A percentile compares a stretch with the other conserved stretches of the same genome.
Evolutionary conservation across 179 eudicot genomes (phyloP).

Genomic region (Sideroxylon spinosum): DNA sequence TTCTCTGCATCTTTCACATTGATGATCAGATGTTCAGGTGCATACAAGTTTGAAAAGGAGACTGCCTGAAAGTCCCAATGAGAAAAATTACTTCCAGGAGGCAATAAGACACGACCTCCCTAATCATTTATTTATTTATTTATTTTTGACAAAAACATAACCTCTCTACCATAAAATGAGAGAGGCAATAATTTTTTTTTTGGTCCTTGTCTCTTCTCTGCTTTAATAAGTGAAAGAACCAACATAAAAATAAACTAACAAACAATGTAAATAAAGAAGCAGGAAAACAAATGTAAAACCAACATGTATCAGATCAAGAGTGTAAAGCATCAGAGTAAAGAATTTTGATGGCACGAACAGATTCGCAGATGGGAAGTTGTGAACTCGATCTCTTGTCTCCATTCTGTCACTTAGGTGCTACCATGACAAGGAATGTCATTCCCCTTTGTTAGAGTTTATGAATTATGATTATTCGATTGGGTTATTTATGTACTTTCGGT

Average conservation of each 20-base stretch:
- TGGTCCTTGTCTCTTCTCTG: neutral
- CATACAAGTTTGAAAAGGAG: conserved; percentile 79
- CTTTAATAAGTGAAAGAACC: neutral
- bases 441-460: too few relatives aligned
- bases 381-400: neutral
- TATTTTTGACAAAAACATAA: too few relatives aligned
- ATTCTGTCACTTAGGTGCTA: neutral
- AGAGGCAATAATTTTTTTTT: too few relatives aligned
- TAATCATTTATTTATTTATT: too few relatives aligned
- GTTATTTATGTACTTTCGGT: too few relatives aligned
- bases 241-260: neutral
- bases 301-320: neutral
- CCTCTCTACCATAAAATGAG: neutral
- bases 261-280: neutral
- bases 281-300: neutral
- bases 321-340: neutral
- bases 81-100: neutral
- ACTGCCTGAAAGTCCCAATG: conserved; percentile 56
- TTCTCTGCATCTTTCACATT: conserved; percentile 94
- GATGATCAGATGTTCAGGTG: conserved; percentile 93
- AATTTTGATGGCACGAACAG: neutral
- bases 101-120: neutral
- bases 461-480: too few relatives aligned
- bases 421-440: neutral
- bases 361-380: neutral